Conservation (phyloP, 768 basidiomycete species). For the Phanerochaete carnosa region DNA sequence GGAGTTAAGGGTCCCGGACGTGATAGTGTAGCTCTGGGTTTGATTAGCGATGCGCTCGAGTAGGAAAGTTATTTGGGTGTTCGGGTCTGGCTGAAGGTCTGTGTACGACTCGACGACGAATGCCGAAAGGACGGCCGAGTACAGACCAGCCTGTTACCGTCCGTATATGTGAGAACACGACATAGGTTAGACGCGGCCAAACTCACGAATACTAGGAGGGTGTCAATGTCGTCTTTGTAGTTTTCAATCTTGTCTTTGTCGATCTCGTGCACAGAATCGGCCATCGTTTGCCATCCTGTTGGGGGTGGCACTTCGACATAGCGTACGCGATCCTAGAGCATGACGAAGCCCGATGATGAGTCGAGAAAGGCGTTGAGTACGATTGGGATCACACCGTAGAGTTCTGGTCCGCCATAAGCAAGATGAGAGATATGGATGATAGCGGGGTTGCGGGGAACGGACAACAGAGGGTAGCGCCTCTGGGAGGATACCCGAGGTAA, state of each 20-base stretch:
- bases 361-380: too few relatives aligned
- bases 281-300: constrained; percentile 1
- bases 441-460: too few relatives aligned
- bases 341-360: too few relatives aligned
- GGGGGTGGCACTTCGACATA: neutral
- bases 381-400: too few relatives aligned
- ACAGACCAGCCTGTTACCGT: constrained; percentile 9
- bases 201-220: neutral
- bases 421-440: too few relatives aligned
- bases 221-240: constrained; percentile 7
- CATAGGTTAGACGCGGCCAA: too few relatives aligned
- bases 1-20: neutral
- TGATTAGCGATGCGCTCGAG: neutral
- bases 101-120: constrained; percentile 12
- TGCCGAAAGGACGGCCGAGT: constrained; percentile 12
- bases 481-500: too few relatives aligned
- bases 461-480: too few relatives aligned
- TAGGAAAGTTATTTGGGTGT: neutral
- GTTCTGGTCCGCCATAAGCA: too few relatives aligned
- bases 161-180: too few relatives aligned
- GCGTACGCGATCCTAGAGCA: too few relatives aligned
- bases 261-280: neutral
- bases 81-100: constrained; percentile 1
- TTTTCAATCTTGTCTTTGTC: neutral
- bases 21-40: neutral